Conservation (phyloP, 2,329 filamentous ascomycete species). For the Alternaria consortialis region DNA sequence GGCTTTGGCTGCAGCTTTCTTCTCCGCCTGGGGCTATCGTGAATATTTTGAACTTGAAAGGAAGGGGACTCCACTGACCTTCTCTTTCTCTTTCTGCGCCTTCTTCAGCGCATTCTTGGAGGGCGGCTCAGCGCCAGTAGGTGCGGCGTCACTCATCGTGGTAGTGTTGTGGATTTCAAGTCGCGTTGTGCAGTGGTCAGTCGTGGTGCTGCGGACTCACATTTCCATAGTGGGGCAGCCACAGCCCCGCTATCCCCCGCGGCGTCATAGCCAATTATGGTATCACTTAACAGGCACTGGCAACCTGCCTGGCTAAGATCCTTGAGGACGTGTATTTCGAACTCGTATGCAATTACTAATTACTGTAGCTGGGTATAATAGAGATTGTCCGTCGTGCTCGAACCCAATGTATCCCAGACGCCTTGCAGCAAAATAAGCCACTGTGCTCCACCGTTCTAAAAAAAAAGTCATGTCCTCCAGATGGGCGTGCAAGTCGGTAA, state of each 20-base stretch:
- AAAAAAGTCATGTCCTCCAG: not conserved
- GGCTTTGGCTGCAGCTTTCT: slow-evolving; percentile 52
- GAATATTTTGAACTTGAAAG: slow-evolving; percentile 11
- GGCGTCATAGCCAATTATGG: slow-evolving; percentile 24
- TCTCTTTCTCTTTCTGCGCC: slow-evolving; percentile 54
- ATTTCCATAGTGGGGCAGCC: slow-evolving; percentile 28
- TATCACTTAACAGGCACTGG: not conserved
- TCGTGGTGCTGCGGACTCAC: slow-evolving; percentile 4
- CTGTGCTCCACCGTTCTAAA: slow-evolving; percentile 2
- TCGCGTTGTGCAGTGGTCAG: slow-evolving; percentile 11
- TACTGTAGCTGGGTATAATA: slow-evolving; percentile 19
- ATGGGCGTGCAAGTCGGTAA: not conserved
- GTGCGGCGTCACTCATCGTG: slow-evolving; percentile 46
- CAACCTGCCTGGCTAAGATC: not conserved
- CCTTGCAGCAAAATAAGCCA: slow-evolving; percentile 3
- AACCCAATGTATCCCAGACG: slow-evolving; percentile 9
- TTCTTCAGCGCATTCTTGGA: slow-evolving; percentile 56
- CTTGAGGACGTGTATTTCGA: not conserved
- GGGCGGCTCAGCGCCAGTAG: slow-evolving; percentile 38
- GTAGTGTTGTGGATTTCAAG: not conserved
- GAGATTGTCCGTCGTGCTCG: slow-evolving; percentile 1
- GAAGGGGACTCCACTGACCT: slow-evolving; percentile 32
- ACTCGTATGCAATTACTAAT: slow-evolving; percentile 9
- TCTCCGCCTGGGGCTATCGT: slow-evolving; percentile 46
- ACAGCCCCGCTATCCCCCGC: slow-evolving; percentile 26